phyloP scores from a whole-genome alignment of 176 grass and related monocot species.

The Puya raimondii region DNA sequence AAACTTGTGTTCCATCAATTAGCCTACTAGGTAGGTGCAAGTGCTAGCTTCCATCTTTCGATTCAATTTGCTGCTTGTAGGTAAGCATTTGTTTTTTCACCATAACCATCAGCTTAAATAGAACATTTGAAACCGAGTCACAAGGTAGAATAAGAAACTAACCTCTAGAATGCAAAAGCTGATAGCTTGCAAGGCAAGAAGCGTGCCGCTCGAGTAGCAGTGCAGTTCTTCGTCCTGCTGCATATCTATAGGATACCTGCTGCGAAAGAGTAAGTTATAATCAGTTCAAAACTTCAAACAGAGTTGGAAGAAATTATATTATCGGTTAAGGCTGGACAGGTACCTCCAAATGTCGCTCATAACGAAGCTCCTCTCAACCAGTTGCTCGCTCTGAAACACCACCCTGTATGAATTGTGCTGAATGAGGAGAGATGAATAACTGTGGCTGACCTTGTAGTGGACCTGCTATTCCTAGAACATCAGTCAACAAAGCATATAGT shows the following conservation, averaged over 20 bases:
- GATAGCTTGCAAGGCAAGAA: conserved; percentile 66
- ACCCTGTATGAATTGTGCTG: conserved; percentile 41
- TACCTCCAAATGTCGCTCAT: conserved; percentile 34
- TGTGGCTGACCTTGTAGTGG: conserved; percentile 40
- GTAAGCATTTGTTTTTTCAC: background rate
- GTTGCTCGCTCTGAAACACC: conserved; percentile 49
- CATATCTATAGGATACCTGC: conserved; percentile 43
- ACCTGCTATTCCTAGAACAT: conserved; percentile 28
- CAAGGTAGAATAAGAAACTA: background rate
- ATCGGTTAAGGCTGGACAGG: background rate
- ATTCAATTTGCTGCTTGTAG: no score
- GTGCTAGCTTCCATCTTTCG: no score
- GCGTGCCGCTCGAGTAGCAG: conserved; percentile 48
- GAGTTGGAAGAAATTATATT: background rate
- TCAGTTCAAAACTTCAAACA: conserved; percentile 6
- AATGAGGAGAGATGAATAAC: conserved; percentile 36
- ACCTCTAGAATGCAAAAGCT: conserved; percentile 57
- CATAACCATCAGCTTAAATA: conserved; percentile 9
- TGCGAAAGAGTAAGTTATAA: background rate
- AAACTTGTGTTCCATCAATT: no score
- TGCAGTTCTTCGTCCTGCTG: conserved; percentile 69
- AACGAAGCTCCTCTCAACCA: conserved; percentile 32
- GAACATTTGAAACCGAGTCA: background rate
- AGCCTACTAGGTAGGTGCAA: no score
- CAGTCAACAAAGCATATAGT: background rate